Evolutionary conservation across 139 green algal genomes (phyloP), one percentile per base, ranked within the genome.

Genomic region (Chlamydomonas sp.): DNA sequence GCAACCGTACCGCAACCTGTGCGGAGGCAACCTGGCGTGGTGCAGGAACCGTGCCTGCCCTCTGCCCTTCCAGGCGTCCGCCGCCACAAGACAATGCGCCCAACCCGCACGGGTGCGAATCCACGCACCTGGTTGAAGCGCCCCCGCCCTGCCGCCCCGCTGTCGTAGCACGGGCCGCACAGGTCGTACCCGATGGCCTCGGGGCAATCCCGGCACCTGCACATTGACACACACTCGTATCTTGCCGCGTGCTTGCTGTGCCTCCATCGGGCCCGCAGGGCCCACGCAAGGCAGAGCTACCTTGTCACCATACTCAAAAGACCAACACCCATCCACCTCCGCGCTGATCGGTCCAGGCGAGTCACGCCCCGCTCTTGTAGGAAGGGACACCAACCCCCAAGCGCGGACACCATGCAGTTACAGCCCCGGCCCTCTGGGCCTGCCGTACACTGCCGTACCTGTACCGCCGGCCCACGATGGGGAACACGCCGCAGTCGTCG

Each of bases 101-200:
- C 66, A 71, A 18, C 66, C 9, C 10, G 66, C 31, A 49, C 31
- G 66, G 66, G 10, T 71, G 66, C 66, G 10, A 71, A 18, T 71
- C 66, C 9, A 71, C 10, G 66, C 63, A 71, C 69, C 78, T 90
- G 86, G 78, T 90, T 90, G 79, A 90, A 90, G 10, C 86, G 69
- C 31, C 86, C 86, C 5, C 86, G 78, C 2, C 61, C 71, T 1
- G 77, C 68, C 2, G 18, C 76, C 2, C 86, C 86, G 0, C 72
- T 60, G 79, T 90, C 86, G 71, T 83, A 82, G 78, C 86, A 90
- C 2, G 79, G 18, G 57, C 86, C 86, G 79, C 86, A 90, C 31
- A 90, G 86, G 67, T 90, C 79, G 69, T 81, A 90, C 2, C 86
- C 86, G 60, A 90, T 86, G 3, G 80, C 5, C 62, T 90, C 86